Base-by-base conservation (phyloP, 257 asterid species). In the Solanum chilense region DNA sequence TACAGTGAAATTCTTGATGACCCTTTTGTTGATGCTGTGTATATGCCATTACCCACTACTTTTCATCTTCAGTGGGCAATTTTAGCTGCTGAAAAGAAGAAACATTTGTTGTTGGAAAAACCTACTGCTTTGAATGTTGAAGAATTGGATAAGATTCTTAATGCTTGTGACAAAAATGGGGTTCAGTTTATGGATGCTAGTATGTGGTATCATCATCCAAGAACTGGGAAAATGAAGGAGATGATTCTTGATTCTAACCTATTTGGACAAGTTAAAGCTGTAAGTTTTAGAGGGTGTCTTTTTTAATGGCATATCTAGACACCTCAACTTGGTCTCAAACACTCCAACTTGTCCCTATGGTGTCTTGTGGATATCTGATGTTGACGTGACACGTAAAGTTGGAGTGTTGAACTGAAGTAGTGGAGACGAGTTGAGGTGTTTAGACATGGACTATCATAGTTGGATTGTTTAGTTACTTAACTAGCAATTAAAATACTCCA, bases 171-270 rank as follows among this genome's bases (percentile, higher is more conserved):
- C 78, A 64, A 77, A 23, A 94, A 92, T 87, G 94, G 96, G 23
- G 89, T 95, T 88, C 98, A 94, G 94, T 93, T 95, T 83, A 95
- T 95, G 98, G 98, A 95, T 86, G 98, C 93, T 9, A 94, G 94
- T 85, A 94, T 95, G 97, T 94, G 98, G 98, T 93, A 92, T 92
- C 98, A 96, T 91, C 98, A 96, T 87, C 98, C 98, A 27, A 90
- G 98, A 89, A 95, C 98, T 42, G 85, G 86, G 1, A 90, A 88
- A 74, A 93, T 94, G 95, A 94, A 92, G 90, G 95, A 92, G 23
- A 15, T 96, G 84, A 35, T 94, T 3, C 87, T 88, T 23, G 76
- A 94, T 90, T 78, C 90, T 7, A 83, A 91, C 25, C 74, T 87
- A 69, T 93, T 93, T 85, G 96, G 98, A 33, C 91, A 87, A 81